Evolutionary conservation across 495 filamentous ascomycete genomes (phyloP), one percentile per base, ranked within the genome.

Genomic region (Hyaloscypha finlandica): DNA sequence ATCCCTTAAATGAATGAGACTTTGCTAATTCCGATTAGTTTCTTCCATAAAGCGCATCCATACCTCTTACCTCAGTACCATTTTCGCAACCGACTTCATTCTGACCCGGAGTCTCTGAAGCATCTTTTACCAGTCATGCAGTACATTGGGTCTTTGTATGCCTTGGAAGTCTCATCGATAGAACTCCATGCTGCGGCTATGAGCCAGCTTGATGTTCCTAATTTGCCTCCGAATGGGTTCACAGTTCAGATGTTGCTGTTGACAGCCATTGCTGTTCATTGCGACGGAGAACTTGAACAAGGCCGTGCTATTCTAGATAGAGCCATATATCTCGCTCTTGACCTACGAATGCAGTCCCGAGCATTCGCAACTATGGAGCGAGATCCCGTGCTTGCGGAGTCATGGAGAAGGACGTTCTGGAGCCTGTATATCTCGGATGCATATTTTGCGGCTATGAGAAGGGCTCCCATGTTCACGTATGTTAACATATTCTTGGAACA

Each of bases 351-450:
- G 81, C 83, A 92, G 70, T 81, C 79, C 42, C 77, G 75, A 61
- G 73, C 73, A 11, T 90, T 82, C 68, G 80, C 84, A 5, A 68
- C 73, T 2, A 67, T 74, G 3, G 76, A 77, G 16, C 68, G 76
- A 6, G 81, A 88, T 62, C 80, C 81, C 0, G 79, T 91, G 8
- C 74, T 89, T 6, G 88, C 86, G 42, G 90, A 94, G 72, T 86
- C 85, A 66, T 83, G 88, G 75, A 81, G 90, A 63, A 81, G 91
- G 32, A 92, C 90, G 8, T 92, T 88, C 87, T 94, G 90, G 90
- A 85, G 89, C 63, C 73, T 93, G 51, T 92, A 87, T 68, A 82
- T 89, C 30, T 81, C 88, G n/a, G 89, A 92, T 52, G 80, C 78
- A 32, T 62, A 5, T 70, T 71, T 76, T 63, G 72, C 77, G 69